Evolutionary conservation across 352 stramenopile genomes (phyloP).

Genomic region (Pythium biforme): DNA sequence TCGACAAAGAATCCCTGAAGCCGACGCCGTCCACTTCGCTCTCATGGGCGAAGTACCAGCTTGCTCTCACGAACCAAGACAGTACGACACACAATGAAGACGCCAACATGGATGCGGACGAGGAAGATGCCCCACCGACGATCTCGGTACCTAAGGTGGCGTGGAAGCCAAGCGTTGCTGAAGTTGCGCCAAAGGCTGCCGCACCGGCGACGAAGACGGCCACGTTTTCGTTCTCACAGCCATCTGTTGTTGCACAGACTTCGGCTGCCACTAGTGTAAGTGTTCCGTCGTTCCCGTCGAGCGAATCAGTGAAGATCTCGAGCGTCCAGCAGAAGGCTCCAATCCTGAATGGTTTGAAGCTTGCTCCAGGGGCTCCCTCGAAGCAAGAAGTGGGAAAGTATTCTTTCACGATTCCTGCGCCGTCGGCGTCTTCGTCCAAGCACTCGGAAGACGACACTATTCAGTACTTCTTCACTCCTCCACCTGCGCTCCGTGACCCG

Average conservation of each 20-base stretch:
- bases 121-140: conserved; percentile 51
- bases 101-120: conserved; percentile 29
- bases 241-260: neutral
- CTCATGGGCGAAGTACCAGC: conserved; percentile 86
- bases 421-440: neutral
- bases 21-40: conserved; percentile 73
- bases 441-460: conserved; percentile 45
- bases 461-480: conserved; percentile 64
- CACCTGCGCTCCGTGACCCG: conserved; percentile 53
- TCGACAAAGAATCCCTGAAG: conserved; percentile 72
- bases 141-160: conserved; percentile 41
- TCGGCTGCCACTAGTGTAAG: neutral
- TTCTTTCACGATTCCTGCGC: conserved; percentile 49
- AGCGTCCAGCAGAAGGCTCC: neutral
- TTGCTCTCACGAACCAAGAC: conserved; percentile 47
- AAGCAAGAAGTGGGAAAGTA: conserved; percentile 34
- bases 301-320: neutral
- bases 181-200: neutral
- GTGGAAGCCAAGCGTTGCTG: conserved; percentile 14
- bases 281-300: neutral
- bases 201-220: neutral
- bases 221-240: conserved; percentile 19
- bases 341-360: neutral
- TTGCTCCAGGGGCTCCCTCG: neutral
- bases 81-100: conserved; percentile 23